Evolutionary conservation across 2,329 filamentous ascomycete genomes (phyloP), one percentile per base, ranked within the genome.

Genomic region (Colletotrichum sp.): DNA sequence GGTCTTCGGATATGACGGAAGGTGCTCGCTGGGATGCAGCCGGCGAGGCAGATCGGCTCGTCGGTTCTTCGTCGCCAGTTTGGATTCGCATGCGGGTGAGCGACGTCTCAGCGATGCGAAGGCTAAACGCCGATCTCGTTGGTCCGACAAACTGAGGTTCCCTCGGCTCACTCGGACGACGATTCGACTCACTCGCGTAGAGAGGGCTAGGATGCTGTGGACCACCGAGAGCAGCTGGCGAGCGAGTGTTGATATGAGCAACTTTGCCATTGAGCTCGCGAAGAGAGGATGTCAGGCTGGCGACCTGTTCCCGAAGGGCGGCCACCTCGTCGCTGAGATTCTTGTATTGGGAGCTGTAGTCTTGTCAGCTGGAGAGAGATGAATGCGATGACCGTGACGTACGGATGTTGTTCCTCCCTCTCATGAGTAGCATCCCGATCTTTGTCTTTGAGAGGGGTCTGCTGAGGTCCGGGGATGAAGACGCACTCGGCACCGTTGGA

Each of bases 81-180:
- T 83, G 82, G 1, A 85, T 84, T 7, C 83, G 84, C 81, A 85
- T 83, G 3, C 81, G 80, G 0, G 82, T 84, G 2, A 86, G 77
- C 0, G 84, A 84, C 0, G 80, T 79, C 55, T 85, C 83, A 3
- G 82, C 84, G 5, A 85, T 81, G 7, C 83, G 79, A 8, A 86
- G 79, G 4, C 84, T 82, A 69, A 82, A 86, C 0, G 82, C 82
- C 1, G 84, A 83, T 3, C 83, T 75, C 2, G 84, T 85, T 1
- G 84, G 83, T 0, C 84, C 84, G 18, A 86, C 80, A 39, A 86
- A 85, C 8, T 84, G 84, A 0, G 83, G 83, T 6, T 84, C 79
- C 22, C 81, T 81, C 0, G 84, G 83, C 8, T 78, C 81, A 6
- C 73, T 76, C 22, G 72, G 68, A 16, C 69, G 64, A 10, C 70